Evolutionary conservation across 2,329 filamentous ascomycete genomes (phyloP), one percentile per base, ranked within the genome.

Genomic region (Plectosphaerella plurivora): DNA sequence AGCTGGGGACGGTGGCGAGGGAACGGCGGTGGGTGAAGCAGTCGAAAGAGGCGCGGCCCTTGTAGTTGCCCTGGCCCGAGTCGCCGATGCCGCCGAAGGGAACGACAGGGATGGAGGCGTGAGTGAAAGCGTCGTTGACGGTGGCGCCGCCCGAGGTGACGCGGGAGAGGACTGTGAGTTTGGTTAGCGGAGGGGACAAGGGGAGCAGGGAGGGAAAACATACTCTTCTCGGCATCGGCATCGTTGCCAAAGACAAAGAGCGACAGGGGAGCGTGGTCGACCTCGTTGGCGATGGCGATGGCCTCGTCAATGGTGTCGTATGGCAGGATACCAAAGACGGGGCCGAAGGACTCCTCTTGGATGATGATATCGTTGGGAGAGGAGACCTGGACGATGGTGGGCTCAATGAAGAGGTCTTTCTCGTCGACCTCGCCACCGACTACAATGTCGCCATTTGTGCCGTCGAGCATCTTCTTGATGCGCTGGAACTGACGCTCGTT

Each of bases 321-420:
- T 0, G 91, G 81, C 51, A 96, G 73, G 57, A 97, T 84, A 57
- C 89, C 86, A 60, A 96, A 91, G 54, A 96, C 78, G n/a, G 94
- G 94, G 7, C 93, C 94, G 66, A 99, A 99, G 44, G 86, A 90
- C 73, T 99, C 94, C 57, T 96, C 83, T 64, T 97, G 81, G 69
- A 97, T 82, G 8, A 86, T 79, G 71, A 96, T 93, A 47, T 92
- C 80, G 25, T 71, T 55, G 15, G 81, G 66, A 56, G 83, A 84
- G 59, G 89, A 78, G 37, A 97, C 87, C 55, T 90, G 79, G n/a
- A 99, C 85, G n/a, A 93, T 84, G 0, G 94, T 99, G 1, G 92
- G 90, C 67, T 93, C 91, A 60, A 99, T 94, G 71, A 88, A 97
- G 48, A 88, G 84, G 33, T 90, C 81, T 36, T 80, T 76, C 65